phyloP scores from a whole-genome alignment of 2,329 filamentous ascomycete genomes.

The Phoma sp. region DNA sequence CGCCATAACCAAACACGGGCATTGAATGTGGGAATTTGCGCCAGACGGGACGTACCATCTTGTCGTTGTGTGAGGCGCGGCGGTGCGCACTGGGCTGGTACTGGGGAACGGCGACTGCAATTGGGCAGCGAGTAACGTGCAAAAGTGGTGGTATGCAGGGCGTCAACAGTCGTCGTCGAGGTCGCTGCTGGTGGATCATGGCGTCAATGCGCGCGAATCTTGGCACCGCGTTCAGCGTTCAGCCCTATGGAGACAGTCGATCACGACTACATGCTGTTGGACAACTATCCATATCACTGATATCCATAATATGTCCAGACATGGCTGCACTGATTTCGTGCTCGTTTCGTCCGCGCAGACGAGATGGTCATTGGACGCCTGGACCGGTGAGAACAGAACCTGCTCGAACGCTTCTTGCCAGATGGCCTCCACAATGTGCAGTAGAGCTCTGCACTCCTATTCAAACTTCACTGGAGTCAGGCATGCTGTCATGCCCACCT shows the following conservation, averaged over 20 bases:
- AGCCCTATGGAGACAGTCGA: conserved; percentile 1
- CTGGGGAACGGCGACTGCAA: neutral
- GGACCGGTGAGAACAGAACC: conserved; percentile 15
- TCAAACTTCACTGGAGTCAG: neutral
- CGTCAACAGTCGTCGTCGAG: conserved; percentile 6
- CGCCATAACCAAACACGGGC: too few species aligned
- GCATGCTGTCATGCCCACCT: neutral
- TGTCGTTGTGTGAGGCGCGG: conserved; percentile 1
- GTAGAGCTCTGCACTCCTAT: neutral
- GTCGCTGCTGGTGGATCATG: conserved; percentile 17
- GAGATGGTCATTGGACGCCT: conserved; percentile 6
- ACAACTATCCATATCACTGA: too few species aligned
- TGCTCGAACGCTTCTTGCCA: conserved; percentile 19
- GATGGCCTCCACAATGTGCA: conserved; percentile 17
- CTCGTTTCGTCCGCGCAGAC: neutral
- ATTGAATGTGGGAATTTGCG: too few species aligned
- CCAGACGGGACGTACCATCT: conserved; percentile 40
- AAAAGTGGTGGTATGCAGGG: neutral
- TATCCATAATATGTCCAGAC: neutral
- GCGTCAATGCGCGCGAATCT: conserved; percentile 19
- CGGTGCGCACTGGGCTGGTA: neutral
- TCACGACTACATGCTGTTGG: neutral
- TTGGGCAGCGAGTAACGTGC: neutral
- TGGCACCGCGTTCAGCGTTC: conserved; percentile 7
- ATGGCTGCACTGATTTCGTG: neutral